phyloP scores from a whole-genome alignment of 2,329 filamentous ascomycete genomes.

The Aspergillus pseudotamarii region DNA sequence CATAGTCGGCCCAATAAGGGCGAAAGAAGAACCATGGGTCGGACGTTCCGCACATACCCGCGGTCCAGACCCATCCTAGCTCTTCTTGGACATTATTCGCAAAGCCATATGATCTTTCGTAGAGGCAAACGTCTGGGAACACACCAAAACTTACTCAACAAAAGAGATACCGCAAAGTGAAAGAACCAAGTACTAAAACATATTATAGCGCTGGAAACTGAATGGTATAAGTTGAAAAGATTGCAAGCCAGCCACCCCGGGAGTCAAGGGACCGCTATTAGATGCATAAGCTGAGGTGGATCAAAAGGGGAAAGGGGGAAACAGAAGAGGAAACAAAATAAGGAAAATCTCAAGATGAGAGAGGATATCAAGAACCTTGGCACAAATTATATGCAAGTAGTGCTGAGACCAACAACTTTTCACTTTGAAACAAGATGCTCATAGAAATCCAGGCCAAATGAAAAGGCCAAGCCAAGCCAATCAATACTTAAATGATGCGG shows the following conservation, averaged over 20 bases:
- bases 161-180: background rate
- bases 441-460: slow-evolving; percentile 17
- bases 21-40: background rate
- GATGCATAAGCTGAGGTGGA: slow-evolving; percentile 13
- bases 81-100: background rate
- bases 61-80: background rate
- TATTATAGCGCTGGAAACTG: slow-evolving; percentile 3
- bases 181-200: background rate
- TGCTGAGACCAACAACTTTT: slow-evolving; percentile 19
- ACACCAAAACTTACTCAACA: slow-evolving; percentile 1
- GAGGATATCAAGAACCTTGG: slow-evolving; percentile 24
- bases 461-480: slow-evolving; percentile 4
- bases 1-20: background rate
- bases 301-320: background rate
- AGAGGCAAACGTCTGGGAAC: background rate
- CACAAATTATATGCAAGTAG: slow-evolving; percentile 25
- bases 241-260: background rate
- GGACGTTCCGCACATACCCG: background rate
- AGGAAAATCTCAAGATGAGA: slow-evolving; percentile 13
- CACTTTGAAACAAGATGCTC: slow-evolving; percentile 19
- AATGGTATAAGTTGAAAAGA: slow-evolving; percentile 15
- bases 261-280: slow-evolving; percentile 9
- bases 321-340: background rate
- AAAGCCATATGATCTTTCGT: background rate
- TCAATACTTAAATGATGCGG: slow-evolving; percentile 21